These are phyloP conservation scores for Ophiocordyceps camponoti-saundersi DNA, from an alignment of 2,329 filamentous ascomycete species.

Conservation along the genomic window DNA sequence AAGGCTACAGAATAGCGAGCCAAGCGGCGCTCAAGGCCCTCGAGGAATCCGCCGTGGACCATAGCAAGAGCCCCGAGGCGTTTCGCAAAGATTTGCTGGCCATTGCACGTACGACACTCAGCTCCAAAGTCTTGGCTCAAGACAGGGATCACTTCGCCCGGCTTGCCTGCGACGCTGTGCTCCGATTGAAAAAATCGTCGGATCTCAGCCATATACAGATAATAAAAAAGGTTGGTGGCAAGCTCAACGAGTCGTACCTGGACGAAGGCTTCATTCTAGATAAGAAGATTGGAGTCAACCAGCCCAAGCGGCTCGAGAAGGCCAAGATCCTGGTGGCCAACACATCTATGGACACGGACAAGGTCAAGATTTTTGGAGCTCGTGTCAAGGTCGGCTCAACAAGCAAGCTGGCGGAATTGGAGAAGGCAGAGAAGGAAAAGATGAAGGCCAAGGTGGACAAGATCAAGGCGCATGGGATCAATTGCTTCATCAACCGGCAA, in stretches of 20 bases:
- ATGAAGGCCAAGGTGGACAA: conserved; percentile 99
- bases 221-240: conserved; percentile 98
- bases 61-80: conserved; percentile 64
- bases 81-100: conserved; percentile 82
- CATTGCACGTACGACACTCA: conserved; percentile 88
- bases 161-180: conserved; percentile 78
- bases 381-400: conserved; percentile 93
- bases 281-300: conserved; percentile 98
- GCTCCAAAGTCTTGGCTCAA: conserved; percentile 91
- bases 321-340: conserved; percentile 97
- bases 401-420: conserved; percentile 91
- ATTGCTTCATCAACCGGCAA: conserved; percentile 99
- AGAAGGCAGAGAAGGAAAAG: conserved; percentile 97
- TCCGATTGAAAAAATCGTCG: conserved; percentile 75
- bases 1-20: conserved; percentile 95
- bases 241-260: conserved; percentile 92
- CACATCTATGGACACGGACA: conserved; percentile 98
- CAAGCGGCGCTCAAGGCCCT: conserved; percentile 72
- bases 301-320: conserved; percentile 92
- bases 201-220: conserved; percentile 97
- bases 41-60: conserved; percentile 71
- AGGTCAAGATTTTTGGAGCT: conserved; percentile 98
- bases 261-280: conserved; percentile 97
- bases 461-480: conserved; percentile 97
- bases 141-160: conserved; percentile 83